Evolutionary conservation across 176 grass and related monocot species (phyloP), one percentile per base, ranked within the genome.

Genomic region (Oryza australiensis): DNA sequence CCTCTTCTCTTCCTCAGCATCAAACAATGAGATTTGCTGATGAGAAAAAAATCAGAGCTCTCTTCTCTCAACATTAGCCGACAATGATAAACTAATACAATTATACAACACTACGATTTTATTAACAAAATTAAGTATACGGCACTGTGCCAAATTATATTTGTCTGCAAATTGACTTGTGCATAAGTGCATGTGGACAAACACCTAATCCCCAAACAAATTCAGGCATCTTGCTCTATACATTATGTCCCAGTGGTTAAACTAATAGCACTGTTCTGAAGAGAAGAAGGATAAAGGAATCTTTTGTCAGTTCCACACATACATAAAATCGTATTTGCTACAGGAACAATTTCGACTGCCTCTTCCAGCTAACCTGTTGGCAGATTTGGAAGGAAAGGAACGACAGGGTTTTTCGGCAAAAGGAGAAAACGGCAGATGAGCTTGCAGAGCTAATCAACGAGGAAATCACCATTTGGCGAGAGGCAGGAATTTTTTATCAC

Each of bases 181-280:
- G 80, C 80, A 27, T 75, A 64, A 38, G 62, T 90, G 83, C 88
- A 90, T 90, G 88, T 90, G 88, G 74, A 53, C 48, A 83, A 83
- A 33, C 84, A 83, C 79, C 88, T 86, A 83, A 86, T 90, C 75
- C 43, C 42, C 74, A 64, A 64, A 83, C 69, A 69, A 83, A 79
- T 64, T 90, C 37, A 26, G 84, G 84, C 84, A 86, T 90, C 80
- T 90, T 62, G 62, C 23, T 12, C 40, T 37, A 89, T 76, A 75
- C 37, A 85, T 51, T 85, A 85, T 63, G 64, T 22, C 14, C 76
- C 42, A 70, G 49, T 33, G 64, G 8, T 65, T 89, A 81, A 85
- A 81, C 70, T 64, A 85, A 71, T 41, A 26, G 24, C 76, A n/a
- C 32, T 75, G 49, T 32, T 85, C 37, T 80, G 63, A 80, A 68